These are phyloP conservation scores for Hypoxylon perforatum DNA, from an alignment of 495 filamentous ascomycete genomes.

Conservation along the genomic window DNA sequence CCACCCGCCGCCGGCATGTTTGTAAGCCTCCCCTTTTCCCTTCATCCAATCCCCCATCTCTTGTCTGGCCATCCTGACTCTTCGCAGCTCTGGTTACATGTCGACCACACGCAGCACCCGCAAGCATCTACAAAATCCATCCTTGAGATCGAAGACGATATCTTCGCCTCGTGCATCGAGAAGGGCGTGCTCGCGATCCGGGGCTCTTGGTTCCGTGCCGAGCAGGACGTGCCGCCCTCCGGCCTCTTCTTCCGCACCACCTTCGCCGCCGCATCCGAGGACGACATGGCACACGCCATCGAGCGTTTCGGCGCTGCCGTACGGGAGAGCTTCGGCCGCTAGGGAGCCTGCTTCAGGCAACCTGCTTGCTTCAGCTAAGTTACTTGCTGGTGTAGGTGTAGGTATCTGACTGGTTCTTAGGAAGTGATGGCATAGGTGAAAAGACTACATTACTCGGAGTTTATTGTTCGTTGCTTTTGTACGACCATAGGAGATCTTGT, in stretches of 20 bases:
- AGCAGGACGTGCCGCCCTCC: constrained; percentile 53
- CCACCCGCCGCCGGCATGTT: constrained; percentile 96
- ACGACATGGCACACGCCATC: constrained; percentile 83
- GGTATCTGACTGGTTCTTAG: too few relatives aligned
- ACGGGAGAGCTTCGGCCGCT: constrained; percentile 67
- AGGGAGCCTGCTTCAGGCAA: background rate
- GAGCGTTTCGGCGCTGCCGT: constrained; percentile 78
- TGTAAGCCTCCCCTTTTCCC: constrained; percentile 59
- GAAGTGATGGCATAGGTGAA: too few relatives aligned
- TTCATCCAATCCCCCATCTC: background rate
- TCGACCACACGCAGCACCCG: constrained; percentile 82
- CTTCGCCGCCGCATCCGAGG: constrained; percentile 80
- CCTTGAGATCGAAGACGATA: constrained; percentile 81
- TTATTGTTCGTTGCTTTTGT: too few relatives aligned
- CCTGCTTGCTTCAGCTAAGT: background rate
- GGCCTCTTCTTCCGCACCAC: constrained; percentile 88
- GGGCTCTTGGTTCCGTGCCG: constrained; percentile 89
- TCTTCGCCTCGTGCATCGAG: constrained; percentile 78
- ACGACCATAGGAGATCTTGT: too few relatives aligned
- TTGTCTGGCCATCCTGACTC: constrained; percentile 1
- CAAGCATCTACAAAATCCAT: constrained; percentile 64
- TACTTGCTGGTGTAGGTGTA: too few relatives aligned
- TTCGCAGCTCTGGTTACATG: constrained; percentile 80
- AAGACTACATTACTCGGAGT: too few relatives aligned
- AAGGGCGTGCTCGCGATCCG: constrained; percentile 79